Evolutionary conservation across 2,329 filamentous ascomycete genomes (phyloP).

Genomic region (Monilinia polystroma): DNA sequence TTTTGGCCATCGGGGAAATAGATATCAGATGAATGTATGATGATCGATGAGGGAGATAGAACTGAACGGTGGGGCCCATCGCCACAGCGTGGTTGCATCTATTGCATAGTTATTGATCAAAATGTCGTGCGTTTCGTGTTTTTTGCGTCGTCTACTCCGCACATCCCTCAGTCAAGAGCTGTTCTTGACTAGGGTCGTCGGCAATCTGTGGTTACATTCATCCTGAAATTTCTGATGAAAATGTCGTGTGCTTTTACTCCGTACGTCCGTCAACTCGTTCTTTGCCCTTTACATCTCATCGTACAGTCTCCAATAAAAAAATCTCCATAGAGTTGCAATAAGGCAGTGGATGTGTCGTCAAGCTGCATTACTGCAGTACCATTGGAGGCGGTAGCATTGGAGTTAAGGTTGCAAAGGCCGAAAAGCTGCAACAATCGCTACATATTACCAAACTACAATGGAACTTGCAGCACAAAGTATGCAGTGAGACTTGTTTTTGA

Average conservation of each 20-base stretch:
- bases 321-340: background rate
- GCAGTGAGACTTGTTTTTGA: slow-evolving; percentile 15
- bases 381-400: background rate
- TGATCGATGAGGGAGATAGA: background rate
- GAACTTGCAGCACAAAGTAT: background rate
- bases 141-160: background rate
- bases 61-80: background rate
- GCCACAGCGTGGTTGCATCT: background rate
- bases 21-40: slow-evolving; percentile 8
- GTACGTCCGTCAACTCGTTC: slow-evolving; percentile 8
- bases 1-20: background rate
- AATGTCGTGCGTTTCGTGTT: slow-evolving; percentile 6
- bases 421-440: slow-evolving; percentile 1
- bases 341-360: slow-evolving; percentile 2
- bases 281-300: background rate
- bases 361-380: slow-evolving; percentile 14
- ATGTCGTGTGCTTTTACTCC: slow-evolving; percentile 12
- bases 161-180: slow-evolving; percentile 4
- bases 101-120: background rate
- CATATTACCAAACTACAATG: background rate
- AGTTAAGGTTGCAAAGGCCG: slow-evolving; percentile 10
- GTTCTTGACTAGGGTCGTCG: background rate
- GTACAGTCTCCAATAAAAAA: slow-evolving; percentile 10
- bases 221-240: background rate
- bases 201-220: slow-evolving; percentile 7